Evolutionary conservation across 2,329 filamentous ascomycete genomes (phyloP), one percentile per base, ranked within the genome.

Genomic region (Cadophora sp.): DNA sequence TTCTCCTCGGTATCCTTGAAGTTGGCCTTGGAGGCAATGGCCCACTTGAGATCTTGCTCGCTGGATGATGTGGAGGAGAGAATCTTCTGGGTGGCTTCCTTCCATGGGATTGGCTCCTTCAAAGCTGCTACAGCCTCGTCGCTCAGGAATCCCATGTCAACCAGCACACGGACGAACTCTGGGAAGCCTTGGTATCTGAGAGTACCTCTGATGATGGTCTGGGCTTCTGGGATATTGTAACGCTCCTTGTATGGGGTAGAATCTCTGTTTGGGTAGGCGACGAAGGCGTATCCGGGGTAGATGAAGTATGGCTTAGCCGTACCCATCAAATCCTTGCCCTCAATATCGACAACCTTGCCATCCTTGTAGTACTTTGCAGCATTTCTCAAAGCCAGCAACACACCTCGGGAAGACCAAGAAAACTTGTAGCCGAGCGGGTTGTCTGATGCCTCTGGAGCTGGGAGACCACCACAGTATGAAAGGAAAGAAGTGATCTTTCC

Each of bases 341-440:
- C 80, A 39, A 94, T 84, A 65, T 89, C 84, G 73, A 91, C 86
- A 71, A 91, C 80, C 82, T 94, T 86, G 76, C 94, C 94, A 72
- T 92, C 90, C 80, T 94, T 82, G 81, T 89, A 95, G 83, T 88
- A 94, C 74, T 87, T 93, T 76, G 92, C 95, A n/a, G 88, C 83
- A 82, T 97, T 97, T 74, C 91, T 83, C 72, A 97, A 86, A 3
- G 95, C 94, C 59, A 98, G 86, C 41, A 98, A 85, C 43, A 97
- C 94, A 78, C 95, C 95, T 65, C 94, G 89, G 11, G 71, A 71
- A 39, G 72, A 73, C 71, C 75, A 78, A 6, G 90, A 93, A 85
- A 96, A 96, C 81, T 97, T 97, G 87, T 97, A 97, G 58, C 94
- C 94, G 18, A 97, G 85, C 33, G 94, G 94, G 83, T 97, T 97